Base-by-base conservation (phyloP, 2,329 filamentous ascomycete species). In the Botryotinia globosa region DNA sequence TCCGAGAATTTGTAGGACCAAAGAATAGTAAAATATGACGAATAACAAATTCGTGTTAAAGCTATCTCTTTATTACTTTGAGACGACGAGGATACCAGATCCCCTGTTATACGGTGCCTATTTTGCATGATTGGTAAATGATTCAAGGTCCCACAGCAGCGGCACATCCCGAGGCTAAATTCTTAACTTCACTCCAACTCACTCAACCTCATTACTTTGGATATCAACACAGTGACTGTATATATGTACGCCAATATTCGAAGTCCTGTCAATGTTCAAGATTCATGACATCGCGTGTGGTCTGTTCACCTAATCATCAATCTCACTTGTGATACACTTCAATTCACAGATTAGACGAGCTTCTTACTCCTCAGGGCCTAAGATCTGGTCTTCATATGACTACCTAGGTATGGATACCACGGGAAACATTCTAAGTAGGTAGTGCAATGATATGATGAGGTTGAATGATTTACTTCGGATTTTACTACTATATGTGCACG, bases 101-200 rank as follows among this genome's bases (percentile, higher is more conserved):
- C 70, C 62, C 70, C 51, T 72, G 70, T 72, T 67, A 32, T 72
- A 72, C 70, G 70, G 34, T 67, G 70, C 48, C 62, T 25, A 56
- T 72, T 72, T 62, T 48, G 68, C 68, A 39, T 56, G 1, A 42
- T 56, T 67, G 65, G 65, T 37, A 56, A 42, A 42, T 56, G 32
- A 32, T 37, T 22, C 51, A 22, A 48, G 9, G 44, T 65, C 3
- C 4, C 44, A 25, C 5, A 6, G 34, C 8, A 42, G 45, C 45
- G 64, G 64, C 48, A 67, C 32, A 22, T 67, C 14, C 64, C 64
- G 64, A 37, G 64, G 64, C 48, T 67, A 56, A 10, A 67, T 66
- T 54, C 48, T 67, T 67, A 42, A 67, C 65, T 56, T 67, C 34
- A 67, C 65, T 67, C 54, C 48, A 56, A 25, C 9, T 37, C 58